Base-by-base conservation (phyloP, 148 eudicot species). In the Drosera capensis region DNA sequence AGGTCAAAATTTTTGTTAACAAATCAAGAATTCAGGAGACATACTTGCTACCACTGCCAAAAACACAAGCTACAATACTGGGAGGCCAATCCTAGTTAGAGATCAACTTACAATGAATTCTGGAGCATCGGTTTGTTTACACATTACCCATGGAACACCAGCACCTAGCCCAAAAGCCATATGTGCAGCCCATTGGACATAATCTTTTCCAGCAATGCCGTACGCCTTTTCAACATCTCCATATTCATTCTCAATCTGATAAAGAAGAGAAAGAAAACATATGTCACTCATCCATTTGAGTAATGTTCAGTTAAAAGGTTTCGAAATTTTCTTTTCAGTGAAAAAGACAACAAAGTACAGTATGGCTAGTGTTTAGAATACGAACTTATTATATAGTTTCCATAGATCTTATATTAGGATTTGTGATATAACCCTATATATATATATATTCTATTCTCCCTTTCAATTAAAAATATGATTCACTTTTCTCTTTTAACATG, bases 141-240 rank as follows among this genome's bases (percentile, higher is more conserved):
- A 88, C 96, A 88, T 88, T 43, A 88, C 80, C 96, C 96, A 88
- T 54, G 96, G 96, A 63, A 88, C 96, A 66, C 96, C 94, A 68
- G 94, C 92, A 60, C 66, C 79, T 40, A 88, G 96, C 34, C 70
- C 81, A 56, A 61, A 48, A 53, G 96, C 96, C 96, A 88, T 88
- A 48, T 71, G 58, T 49, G 94, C 92, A 48, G 96, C 96, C 96
- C 96, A 88, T 45, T 68, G 64, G 56, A 88, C 67, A 52, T 88
- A 88, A 23, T 66, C 68, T 42, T 70, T 73, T 37, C 97, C 97
- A 52, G 54, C 66, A 45, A 58, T 47, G 23, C 97, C 97, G 55
- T 58, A 83, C 12, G 86, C 62, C 46, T 52, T 50, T 66, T 77
- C 87, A 34, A 75, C 59, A 71, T 88, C 54, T 50, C 96, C 96